These are phyloP conservation scores for Globisporangium apiculatum DNA, from an alignment of 352 stramenopile genomes.

Conservation along the genomic window DNA sequence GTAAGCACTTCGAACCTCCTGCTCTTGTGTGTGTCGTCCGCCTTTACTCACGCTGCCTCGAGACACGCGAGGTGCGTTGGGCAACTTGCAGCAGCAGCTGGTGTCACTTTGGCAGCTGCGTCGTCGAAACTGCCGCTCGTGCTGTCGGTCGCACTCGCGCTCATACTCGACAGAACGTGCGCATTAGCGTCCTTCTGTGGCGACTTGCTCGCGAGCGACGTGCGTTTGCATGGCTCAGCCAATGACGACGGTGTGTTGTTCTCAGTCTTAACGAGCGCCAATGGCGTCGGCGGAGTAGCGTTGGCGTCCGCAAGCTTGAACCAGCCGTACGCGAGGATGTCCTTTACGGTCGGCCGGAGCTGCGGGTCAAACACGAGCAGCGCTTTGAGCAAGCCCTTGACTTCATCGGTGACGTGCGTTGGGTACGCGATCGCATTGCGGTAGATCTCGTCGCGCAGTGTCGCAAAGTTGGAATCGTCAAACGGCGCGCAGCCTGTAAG, in stretches of 20 bases:
- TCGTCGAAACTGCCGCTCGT: slow-evolving; percentile 48
- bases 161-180: slow-evolving; percentile 39
- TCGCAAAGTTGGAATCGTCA: slow-evolving; percentile 66
- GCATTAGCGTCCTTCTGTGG: slow-evolving; percentile 14
- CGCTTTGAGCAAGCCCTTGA: slow-evolving; percentile 58
- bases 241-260: not conserved
- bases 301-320: slow-evolving; percentile 20
- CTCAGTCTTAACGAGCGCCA: too few species aligned
- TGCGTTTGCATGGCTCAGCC: not conserved
- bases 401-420: slow-evolving; percentile 45
- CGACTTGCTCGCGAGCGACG: not conserved
- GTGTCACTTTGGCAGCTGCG: slow-evolving; percentile 11
- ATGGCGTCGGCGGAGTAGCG: not conserved
- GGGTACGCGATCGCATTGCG: slow-evolving; percentile 67
- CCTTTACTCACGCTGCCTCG: slow-evolving; percentile 19
- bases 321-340: slow-evolving; percentile 60
- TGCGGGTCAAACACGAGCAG: slow-evolving; percentile 57
- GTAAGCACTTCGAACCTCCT: too few species aligned
- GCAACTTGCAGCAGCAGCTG: slow-evolving; percentile 7
- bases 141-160: slow-evolving; percentile 41
- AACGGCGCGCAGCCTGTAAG: slow-evolving; percentile 76
- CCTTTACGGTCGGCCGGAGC: slow-evolving; percentile 45
- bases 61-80: slow-evolving; percentile 34
- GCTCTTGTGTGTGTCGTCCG: too few species aligned
- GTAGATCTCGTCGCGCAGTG: slow-evolving; percentile 56